Base-by-base conservation (phyloP, 2,329 filamentous ascomycete species). In the Penicillium sclerotiorum region DNA sequence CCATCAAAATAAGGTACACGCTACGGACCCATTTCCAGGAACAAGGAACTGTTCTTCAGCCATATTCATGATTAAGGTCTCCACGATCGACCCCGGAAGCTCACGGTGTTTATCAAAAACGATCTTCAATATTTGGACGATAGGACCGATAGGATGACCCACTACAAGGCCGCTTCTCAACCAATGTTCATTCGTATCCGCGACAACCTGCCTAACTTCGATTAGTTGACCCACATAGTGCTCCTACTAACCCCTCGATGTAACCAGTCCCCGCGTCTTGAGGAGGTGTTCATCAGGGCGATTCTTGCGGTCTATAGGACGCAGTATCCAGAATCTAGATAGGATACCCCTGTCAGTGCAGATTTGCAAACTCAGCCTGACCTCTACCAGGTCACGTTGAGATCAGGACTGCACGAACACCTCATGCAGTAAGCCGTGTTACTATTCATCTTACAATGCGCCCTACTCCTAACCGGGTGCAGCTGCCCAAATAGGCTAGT, bases 401-500 rank as follows among this genome's bases (percentile, higher is more conserved):
- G 5, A 43, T 33, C 7, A 27, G 9, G 33, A 30, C 33, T 37
- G 33, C 22, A 21, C 17, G 21, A 15, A 23, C 22, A 21, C 25
- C 25, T 18, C 30, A 47, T 17, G 20, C 8, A 20, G 17, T 36
- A 36, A 20, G 9, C 27, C 15, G 47, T 50, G 32, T 41, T 23
- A 20, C 37, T 22, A 27, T 12, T 13, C 8, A 22, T 5, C 13
- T 8, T 23, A 35, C 25, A 2, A 20, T 38, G 33, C 15, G n/a
- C 18, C 21, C 20, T 27, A 3, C 12, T 9, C 30, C 11, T 45
- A 43, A 8, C 55, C 60, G 60, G 57, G 4, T 62, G 53, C 57
- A 62, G 57, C 59, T 62, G 50, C 60, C 60, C 41, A 49, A 36
- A 51, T 32, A 25, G 57, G 59, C 43, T 60, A 61, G 60, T 23